A percentile compares a stretch with the other conserved stretches of the same genome.
Evolutionary conservation across 176 grass and related monocot genomes (phyloP).

Genomic region (Lolium rigidum): DNA sequence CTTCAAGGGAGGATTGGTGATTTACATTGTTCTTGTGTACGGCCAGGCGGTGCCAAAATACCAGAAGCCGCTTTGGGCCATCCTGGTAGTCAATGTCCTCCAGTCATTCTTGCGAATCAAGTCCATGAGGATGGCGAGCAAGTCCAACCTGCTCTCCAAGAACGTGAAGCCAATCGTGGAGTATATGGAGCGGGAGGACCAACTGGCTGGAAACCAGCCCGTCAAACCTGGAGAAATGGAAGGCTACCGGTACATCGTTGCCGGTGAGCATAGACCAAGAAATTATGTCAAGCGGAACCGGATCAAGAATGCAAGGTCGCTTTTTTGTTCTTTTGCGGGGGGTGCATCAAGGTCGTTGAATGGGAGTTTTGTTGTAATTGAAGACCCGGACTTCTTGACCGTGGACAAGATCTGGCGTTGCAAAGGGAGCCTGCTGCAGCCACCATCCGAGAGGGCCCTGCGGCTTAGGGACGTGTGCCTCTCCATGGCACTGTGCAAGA

Average conservation of each 20-base stretch:
- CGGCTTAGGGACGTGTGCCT: no score
- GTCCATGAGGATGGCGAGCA: slow-evolving; percentile 29
- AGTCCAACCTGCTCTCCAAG: neutral
- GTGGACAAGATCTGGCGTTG: slow-evolving; percentile 13
- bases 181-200: neutral
- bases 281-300: neutral
- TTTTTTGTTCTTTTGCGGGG: no score
- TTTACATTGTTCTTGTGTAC: no score
- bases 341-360: neutral
- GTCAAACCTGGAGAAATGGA: neutral
- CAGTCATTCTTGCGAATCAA: neutral
- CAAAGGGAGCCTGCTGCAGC: neutral
- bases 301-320: neutral
- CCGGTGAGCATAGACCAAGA: neutral
- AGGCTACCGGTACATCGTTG: neutral
- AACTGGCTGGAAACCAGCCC: no score
- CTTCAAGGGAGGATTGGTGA: no score
- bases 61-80: no score
- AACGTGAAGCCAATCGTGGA: neutral
- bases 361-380: no score
- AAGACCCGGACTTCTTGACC: neutral
- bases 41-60: no score
- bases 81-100: neutral
- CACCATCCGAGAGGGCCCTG: neutral
- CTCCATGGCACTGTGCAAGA: neutral